Percentiles rank a stretch among this genome's conserved stretches.
Conservation (phyloP, 768 basidiomycete genomes). For the Tricholoma sp. region DNA sequence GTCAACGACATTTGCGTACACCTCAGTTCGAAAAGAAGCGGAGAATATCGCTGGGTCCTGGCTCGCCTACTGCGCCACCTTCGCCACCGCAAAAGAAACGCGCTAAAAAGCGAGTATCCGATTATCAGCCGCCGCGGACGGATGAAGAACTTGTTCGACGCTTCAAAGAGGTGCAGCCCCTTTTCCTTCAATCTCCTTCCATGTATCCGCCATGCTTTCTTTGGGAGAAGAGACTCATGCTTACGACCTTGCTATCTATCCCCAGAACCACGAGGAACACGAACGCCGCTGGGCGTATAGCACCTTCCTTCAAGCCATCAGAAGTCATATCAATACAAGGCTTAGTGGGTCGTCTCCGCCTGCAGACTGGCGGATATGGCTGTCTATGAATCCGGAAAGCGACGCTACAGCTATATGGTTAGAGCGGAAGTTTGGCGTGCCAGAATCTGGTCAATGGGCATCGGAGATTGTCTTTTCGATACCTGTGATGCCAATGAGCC, state of each 20-base stretch:
- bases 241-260: conserved; percentile 11
- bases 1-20: conserved; percentile 12
- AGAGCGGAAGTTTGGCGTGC: conserved; percentile 70
- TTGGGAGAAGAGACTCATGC: conserved; percentile 3
- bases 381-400: conserved; percentile 68
- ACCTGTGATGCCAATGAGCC: conserved; percentile 31
- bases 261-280: conserved; percentile 68
- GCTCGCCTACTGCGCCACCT: conserved; percentile 13
- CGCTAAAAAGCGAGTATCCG: conserved; percentile 34
- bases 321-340: conserved; percentile 30
- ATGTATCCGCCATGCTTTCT: not conserved
- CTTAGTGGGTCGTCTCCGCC: conserved; percentile 25
- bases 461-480: conserved; percentile 59
- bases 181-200: conserved; percentile 13
- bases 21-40: conserved; percentile 29
- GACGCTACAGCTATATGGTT: conserved; percentile 80
- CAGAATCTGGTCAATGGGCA: conserved; percentile 57
- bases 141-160: conserved; percentile 63
- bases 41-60: conserved; percentile 21
- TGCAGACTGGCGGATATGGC: conserved; percentile 58
- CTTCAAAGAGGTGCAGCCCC: conserved; percentile 57
- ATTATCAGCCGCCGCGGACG: conserved; percentile 49
- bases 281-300: conserved; percentile 70
- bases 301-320: conserved; percentile 54
- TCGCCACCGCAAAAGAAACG: conserved; percentile 31